Evolutionary conservation across 2,329 filamentous ascomycete species (phyloP), one percentile per base, ranked within the genome.

Genomic region (Scedosporium boydii): DNA sequence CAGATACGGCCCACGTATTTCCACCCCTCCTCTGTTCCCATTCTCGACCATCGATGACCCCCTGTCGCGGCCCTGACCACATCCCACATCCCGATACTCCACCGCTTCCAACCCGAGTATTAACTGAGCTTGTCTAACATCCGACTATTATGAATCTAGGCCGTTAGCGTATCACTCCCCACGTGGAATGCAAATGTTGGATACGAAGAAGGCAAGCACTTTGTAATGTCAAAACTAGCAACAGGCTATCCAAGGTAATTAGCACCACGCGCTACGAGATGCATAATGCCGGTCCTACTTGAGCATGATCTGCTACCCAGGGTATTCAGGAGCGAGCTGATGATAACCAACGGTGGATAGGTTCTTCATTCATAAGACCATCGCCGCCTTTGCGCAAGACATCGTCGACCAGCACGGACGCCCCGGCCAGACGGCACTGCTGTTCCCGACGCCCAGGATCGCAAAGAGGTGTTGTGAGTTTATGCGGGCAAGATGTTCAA

Each of bases 111-210:
- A 38, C 4, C 10, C 34, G 34, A 38, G 34, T 38, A 38, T 38
- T 38, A 38, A 38, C 34, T 38, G 34, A 38, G 34, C 34, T 38
- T 38, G 34, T 38, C 23, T 55, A 55, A 55, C 51, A 55, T 23
- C 23, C 2, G 34, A 26, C 18, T 26, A 27, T 14, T 14, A 27
- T 9, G 18, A 27, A 27, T 21, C 2, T 61, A 97, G 93, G 95
- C 93, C 66, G 91, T 98, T 67, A 98, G 93, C 74, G 93, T 98
- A 51, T 98, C 95, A 16, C 79, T 99, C 27, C 95, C 95, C 46
- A 96, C 92, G 76, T 99, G 95, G 95, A 82, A 82, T 67, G 82
- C 92, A 67, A 98, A 96, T 70, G 81, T 99, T 46, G 93, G 86
- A 48, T 99, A 99, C 71, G 95, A 99, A 74, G 92, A 99, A 74